phyloP scores from a whole-genome alignment of 2,329 filamentous ascomycete species.

The Coniochaeta ligniaria region DNA sequence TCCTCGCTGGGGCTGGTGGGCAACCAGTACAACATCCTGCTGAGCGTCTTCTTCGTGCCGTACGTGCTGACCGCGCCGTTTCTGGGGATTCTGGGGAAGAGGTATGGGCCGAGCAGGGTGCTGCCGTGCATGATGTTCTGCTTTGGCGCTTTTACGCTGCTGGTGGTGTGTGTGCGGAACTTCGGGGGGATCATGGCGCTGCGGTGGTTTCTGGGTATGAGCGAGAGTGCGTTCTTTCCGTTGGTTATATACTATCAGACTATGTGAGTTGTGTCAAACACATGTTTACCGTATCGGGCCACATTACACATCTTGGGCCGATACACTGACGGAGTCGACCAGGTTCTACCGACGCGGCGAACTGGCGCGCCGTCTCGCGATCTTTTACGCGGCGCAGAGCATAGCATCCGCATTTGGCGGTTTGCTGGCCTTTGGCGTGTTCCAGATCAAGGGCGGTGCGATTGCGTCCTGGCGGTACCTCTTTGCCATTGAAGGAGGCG shows the following conservation, averaged over 20 bases:
- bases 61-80: conserved; percentile 40
- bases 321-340: conserved; percentile 23
- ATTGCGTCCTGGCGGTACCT: conserved; percentile 40
- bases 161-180: conserved; percentile 35
- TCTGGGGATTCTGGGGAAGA: conserved; percentile 60
- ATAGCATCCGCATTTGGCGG: conserved; percentile 44
- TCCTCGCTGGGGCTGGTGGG: conserved; percentile 21
- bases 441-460: conserved; percentile 32
- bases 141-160: conserved; percentile 53
- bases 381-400: conserved; percentile 71
- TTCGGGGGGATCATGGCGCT: conserved; percentile 28
- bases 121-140: conserved; percentile 61
- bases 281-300: neutral
- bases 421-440: conserved; percentile 32
- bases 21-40: conserved; percentile 54
- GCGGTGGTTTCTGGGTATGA: conserved; percentile 62
- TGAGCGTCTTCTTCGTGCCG: conserved; percentile 1
- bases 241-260: conserved; percentile 38
- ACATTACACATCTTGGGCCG: neutral
- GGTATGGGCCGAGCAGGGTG: conserved; percentile 55
- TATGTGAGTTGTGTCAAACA: conserved; percentile 49
- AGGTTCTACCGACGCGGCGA: conserved; percentile 60
- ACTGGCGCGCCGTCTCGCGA: conserved; percentile 55
- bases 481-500: conserved; percentile 46
- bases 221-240: conserved; percentile 16